phyloP scores from a whole-genome alignment of 768 basidiomycete genomes.

The Collybia sp. region DNA sequence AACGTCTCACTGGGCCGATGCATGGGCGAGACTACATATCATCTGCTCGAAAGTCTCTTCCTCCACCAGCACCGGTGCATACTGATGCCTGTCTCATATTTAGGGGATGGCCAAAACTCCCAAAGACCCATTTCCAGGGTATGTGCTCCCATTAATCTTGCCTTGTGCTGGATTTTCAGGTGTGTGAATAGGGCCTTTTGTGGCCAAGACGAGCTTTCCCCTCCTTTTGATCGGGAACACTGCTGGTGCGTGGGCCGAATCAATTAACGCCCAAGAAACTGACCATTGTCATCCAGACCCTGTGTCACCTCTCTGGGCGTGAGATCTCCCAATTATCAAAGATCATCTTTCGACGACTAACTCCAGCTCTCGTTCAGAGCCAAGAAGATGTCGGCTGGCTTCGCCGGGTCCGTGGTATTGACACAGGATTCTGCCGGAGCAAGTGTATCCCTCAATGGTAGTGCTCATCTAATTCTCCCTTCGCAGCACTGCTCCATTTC shows the following conservation, averaged over 20 bases:
- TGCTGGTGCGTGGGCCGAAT: constrained; percentile 10
- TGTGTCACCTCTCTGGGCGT: constrained; percentile 20
- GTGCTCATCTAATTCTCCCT: neutral
- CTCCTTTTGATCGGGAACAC: constrained; percentile 20
- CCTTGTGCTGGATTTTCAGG: neutral
- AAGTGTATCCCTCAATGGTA: constrained; percentile 3
- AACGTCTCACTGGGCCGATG: constrained; percentile 23
- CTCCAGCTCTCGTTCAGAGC: constrained; percentile 20
- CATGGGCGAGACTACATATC: constrained; percentile 22
- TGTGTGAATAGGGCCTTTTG: constrained; percentile 16
- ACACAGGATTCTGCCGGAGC: constrained; percentile 38
- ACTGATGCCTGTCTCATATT: neutral
- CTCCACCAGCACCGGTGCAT: neutral
- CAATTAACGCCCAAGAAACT: neutral
- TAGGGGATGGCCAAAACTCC: constrained; percentile 19
- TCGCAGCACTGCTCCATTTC: constrained; percentile 18
- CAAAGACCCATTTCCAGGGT: constrained; percentile 19
- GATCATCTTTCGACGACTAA: neutral
- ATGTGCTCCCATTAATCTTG: neutral
- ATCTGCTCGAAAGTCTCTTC: constrained; percentile 24
- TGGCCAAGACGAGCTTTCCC: constrained; percentile 24
- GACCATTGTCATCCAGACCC: constrained; percentile 12
- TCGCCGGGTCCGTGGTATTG: constrained; percentile 32
- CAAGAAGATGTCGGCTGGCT: constrained; percentile 30
- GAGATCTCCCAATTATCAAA: constrained; percentile 2